phyloP scores from a whole-genome alignment of 495 filamentous ascomycete species.

The Copromyces sp. region DNA sequence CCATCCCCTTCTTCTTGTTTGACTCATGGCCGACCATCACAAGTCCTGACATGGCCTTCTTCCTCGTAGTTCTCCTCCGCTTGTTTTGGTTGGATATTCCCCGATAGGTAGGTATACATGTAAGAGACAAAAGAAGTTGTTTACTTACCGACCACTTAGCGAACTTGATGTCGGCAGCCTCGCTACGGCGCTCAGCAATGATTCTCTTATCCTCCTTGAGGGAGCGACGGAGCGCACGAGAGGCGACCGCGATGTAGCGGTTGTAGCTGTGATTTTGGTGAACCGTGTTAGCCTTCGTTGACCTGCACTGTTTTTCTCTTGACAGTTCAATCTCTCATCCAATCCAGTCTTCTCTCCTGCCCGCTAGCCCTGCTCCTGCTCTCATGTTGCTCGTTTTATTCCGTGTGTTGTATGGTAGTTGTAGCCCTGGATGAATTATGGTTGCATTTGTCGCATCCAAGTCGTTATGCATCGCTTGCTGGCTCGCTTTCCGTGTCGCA shows the following conservation, averaged over 20 bases:
- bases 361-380: not conserved
- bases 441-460: not conserved
- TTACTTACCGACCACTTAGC: conserved; percentile 91
- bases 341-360: not conserved
- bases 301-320: not conserved
- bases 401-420: not conserved
- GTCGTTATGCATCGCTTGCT: not conserved
- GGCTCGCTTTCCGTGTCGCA: not conserved
- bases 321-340: not conserved
- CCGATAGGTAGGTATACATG: not conserved
- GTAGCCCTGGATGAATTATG: not conserved
- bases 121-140: not conserved
- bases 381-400: not conserved
- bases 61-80: not conserved
- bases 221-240: conserved; percentile 75
- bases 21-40: too few relatives aligned
- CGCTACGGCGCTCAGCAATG: conserved; percentile 76
- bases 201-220: conserved; percentile 89
- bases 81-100: not conserved
- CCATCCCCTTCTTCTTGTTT: not conserved
- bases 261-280: conserved; percentile 52
- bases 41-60: too few relatives aligned
- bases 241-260: conserved; percentile 68
- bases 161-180: conserved; percentile 74
- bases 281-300: conserved; percentile 14